Base-by-base conservation (phyloP, 192 early-diverging fungal genomes). In the Coemansia sp. region DNA sequence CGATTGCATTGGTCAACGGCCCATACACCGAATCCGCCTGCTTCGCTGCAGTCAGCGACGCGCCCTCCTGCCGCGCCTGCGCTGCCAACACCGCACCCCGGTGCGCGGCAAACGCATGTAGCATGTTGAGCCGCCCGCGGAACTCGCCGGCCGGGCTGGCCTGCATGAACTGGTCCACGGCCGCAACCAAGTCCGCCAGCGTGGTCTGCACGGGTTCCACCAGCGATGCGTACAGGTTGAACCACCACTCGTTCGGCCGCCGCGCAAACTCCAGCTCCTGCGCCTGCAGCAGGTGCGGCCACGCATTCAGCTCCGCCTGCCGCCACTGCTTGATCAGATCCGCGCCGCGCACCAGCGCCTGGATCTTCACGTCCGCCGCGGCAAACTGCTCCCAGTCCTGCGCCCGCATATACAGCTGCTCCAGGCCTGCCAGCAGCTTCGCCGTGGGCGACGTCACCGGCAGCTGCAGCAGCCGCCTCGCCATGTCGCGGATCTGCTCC, bases 301-400 rank as follows among this genome's bases (percentile, higher is more conserved):
- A 99, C 44, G 83, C 77, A 36, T 82, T 82, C 16, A 99, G 72
- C 65, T 99, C 96, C 3, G 86, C 56, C 71, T 93, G 88, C 42
- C 96, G 76, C 96, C 96, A 99, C 16, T 78, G 68, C 0, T 96
- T 79, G 34, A 99, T 91, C 38, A 92, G 53, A 3, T 44, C 25
- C 3, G 82, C 82, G 0, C 92, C 70, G 10, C 85, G 80, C 7
- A 85, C 80, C 31, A 84, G 76, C 22, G 63, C 54, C 23, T 29
- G 8, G 18, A 97, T 48, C 7, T 91, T 89, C 19, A 87, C 83
- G 17, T 90, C 85, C 13, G 79, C 67, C 48, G 82, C 83, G 8
- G 94, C 91, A 47, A 89, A 92, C 11, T 80, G 63, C 64, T 97
- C 83, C 96, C 96, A 99, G 58, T 97, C 94, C 64, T 93, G 84